phyloP scores from a whole-genome alignment of 441 rosid species.

The Brassica balearica region DNA sequence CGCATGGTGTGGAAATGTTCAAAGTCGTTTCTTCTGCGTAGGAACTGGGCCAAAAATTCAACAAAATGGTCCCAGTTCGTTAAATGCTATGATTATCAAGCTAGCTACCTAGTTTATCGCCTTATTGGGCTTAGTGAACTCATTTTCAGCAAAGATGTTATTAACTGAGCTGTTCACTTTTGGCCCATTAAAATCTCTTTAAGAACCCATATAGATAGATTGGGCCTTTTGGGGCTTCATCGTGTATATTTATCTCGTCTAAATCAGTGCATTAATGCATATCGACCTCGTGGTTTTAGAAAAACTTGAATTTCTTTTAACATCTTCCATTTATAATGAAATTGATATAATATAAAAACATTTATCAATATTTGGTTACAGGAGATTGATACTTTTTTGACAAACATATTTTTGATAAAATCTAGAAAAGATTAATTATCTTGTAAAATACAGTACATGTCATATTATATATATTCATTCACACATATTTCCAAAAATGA shows the following conservation, averaged over 20 bases:
- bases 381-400: too few relatives aligned
- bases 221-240: too few relatives aligned
- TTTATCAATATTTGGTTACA: neutral
- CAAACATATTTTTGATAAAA: too few relatives aligned
- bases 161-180: too few relatives aligned
- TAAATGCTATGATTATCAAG: conserved; percentile 21
- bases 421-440: neutral
- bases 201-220: too few relatives aligned
- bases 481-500: neutral
- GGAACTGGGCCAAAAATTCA: neutral
- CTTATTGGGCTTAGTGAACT: too few relatives aligned
- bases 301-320: neutral
- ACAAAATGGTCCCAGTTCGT: conserved; percentile 14
- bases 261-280: too few relatives aligned
- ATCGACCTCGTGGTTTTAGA: too few relatives aligned
- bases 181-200: too few relatives aligned
- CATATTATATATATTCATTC: neutral
- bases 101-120: too few relatives aligned
- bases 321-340: neutral
- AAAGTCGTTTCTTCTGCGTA: conserved; percentile 34
- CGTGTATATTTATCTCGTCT: too few relatives aligned
- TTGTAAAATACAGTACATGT: neutral
- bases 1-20: conserved; percentile 27
- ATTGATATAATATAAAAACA: neutral
- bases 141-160: too few relatives aligned